These are phyloP conservation scores for Elaeagnus macrophylla DNA, from an alignment of 306 rosid species.

Conservation along the genomic window DNA sequence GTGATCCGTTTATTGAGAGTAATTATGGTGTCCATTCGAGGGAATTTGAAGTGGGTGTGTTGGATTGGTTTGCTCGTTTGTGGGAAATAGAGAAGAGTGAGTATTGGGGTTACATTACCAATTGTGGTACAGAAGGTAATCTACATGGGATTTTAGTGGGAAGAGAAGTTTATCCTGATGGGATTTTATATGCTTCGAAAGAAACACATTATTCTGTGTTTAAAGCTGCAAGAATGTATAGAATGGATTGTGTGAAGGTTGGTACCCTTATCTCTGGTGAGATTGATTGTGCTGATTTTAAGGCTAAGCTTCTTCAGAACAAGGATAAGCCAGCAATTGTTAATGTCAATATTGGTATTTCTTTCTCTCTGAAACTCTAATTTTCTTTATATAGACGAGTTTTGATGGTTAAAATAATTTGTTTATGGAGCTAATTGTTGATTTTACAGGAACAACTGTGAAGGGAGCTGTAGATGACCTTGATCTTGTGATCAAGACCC, in stretches of 20 bases:
- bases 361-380: neutral
- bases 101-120: slow-evolving; percentile 99
- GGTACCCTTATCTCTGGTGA: slow-evolving; percentile 47
- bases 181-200: slow-evolving; percentile 52
- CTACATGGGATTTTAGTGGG: slow-evolving; percentile 81
- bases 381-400: neutral
- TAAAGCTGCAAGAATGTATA: slow-evolving; percentile 65
- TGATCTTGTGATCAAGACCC: slow-evolving; percentile 47
- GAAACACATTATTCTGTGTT: slow-evolving; percentile 72
- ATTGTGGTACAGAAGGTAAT: slow-evolving; percentile 98
- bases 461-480: slow-evolving; percentile 61
- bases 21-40: slow-evolving; percentile 93
- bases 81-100: slow-evolving; percentile 91
- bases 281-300: slow-evolving; percentile 52
- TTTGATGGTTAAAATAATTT: neutral
- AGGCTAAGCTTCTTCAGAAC: slow-evolving; percentile 32
- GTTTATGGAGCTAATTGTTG: slow-evolving; percentile 4
- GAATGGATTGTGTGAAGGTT: slow-evolving; percentile 61
- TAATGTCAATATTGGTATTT: slow-evolving; percentile 55
- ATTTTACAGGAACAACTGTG: slow-evolving; percentile 49
- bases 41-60: slow-evolving; percentile 86
- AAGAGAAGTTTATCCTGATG: slow-evolving; percentile 60
- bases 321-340: slow-evolving; percentile 62
- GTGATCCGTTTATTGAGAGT: slow-evolving; percentile 96
- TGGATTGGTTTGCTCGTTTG: slow-evolving; percentile 94